A percentile compares a stretch with the other conserved stretches of the same genome.
phyloP scores from a whole-genome alignment of 352 stramenopile species.

The Thalassiosira ordinaria region DNA sequence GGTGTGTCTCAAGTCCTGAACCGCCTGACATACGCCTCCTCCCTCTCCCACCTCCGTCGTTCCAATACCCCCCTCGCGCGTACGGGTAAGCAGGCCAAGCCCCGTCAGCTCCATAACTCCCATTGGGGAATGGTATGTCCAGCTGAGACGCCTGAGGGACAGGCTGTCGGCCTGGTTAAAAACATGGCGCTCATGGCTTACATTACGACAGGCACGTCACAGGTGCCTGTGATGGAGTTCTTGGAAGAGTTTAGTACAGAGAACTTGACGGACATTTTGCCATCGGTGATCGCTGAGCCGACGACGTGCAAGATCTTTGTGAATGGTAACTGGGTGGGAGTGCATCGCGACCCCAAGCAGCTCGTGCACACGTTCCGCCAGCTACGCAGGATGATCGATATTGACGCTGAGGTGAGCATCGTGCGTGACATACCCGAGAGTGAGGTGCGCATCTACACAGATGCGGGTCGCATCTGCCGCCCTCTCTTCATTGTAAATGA shows the following conservation, averaged over 20 bases:
- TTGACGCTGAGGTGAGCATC: conserved; percentile 98
- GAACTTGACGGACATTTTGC: conserved; percentile 93
- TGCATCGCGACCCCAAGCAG: conserved; percentile 96
- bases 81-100: conserved; percentile 99
- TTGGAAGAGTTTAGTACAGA: conserved; percentile 98
- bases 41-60: conserved; percentile 97
- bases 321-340: conserved; percentile 99
- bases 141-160: conserved; percentile 94
- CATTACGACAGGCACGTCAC: conserved; percentile 91
- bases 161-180: conserved; percentile 88
- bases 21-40: conserved; percentile 98
- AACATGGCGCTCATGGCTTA: conserved; percentile 99
- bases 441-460: conserved; percentile 99
- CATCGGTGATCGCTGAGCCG: conserved; percentile 94
- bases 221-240: conserved; percentile 97
- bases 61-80: conserved; percentile 98
- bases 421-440: conserved; percentile 98
- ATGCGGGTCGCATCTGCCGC: conserved; percentile 97
- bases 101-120: conserved; percentile 99
- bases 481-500: conserved; percentile 98
- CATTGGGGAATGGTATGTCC: conserved; percentile 99
- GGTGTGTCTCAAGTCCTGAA: conserved; percentile 99
- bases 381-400: conserved; percentile 95
- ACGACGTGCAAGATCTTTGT: conserved; percentile 99
- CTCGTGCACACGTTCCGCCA: conserved; percentile 93